Conservation (phyloP, 164 flowering plant genomes). For the Aristolochia contorta region DNA sequence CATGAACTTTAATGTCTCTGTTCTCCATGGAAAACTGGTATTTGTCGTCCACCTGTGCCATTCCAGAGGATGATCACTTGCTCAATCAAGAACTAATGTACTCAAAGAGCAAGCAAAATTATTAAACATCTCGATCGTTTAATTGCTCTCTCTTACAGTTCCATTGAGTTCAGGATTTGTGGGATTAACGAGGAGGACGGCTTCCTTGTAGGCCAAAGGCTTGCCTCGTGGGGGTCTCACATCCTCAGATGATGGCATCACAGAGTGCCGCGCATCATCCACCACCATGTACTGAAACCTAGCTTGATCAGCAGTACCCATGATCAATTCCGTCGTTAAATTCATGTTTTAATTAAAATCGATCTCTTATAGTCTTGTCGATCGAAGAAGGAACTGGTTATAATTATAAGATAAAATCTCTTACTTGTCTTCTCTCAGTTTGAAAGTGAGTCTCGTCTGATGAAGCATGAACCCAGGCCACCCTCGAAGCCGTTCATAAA, state of each 20-base stretch:
- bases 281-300: constrained; percentile 91
- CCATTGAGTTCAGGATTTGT: constrained; percentile 51
- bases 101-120: too few species aligned
- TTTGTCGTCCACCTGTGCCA: constrained; percentile 94
- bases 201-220: constrained; percentile 72
- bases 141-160: constrained; percentile 50
- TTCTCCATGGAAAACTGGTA: constrained; percentile 74
- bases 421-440: constrained; percentile 82
- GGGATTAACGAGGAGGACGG: constrained; percentile 67
- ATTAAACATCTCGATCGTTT: too few species aligned
- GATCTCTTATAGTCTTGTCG: too few species aligned
- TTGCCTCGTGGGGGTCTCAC: constrained; percentile 49
- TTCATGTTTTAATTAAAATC: too few species aligned
- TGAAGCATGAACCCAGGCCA: constrained; percentile 66
- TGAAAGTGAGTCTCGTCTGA: constrained; percentile 71
- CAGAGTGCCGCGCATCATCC: constrained; percentile 60
- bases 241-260: constrained; percentile 86
- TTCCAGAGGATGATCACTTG: too few species aligned
- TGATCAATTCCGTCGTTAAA: neutral
- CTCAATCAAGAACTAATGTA: too few species aligned
- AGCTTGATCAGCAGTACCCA: too few species aligned
- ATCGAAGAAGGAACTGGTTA: neutral
- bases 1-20: constrained; percentile 62
- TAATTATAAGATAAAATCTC: too few species aligned
- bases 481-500: constrained; percentile 66